Conservation (phyloP, 2,329 filamentous ascomycete genomes). For the Ophiostoma himal-ulmi region DNA sequence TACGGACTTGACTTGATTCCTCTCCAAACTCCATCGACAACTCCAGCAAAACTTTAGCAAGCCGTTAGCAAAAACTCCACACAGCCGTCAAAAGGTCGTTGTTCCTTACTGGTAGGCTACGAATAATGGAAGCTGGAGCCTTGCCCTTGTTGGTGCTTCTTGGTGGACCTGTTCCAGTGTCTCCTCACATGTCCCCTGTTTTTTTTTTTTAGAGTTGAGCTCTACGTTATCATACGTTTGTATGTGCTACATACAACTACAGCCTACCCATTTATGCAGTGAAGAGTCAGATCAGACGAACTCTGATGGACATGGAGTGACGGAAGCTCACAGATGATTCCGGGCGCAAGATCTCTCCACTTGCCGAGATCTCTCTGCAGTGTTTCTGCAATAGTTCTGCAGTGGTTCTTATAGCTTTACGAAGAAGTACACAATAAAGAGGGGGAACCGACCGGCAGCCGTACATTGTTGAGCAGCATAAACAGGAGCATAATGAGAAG, state of each 20-base stretch:
- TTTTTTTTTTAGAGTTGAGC: too few relatives aligned
- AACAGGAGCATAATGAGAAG: not conserved
- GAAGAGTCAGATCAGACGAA: not conserved
- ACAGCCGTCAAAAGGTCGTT: not conserved
- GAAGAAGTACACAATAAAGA: not conserved
- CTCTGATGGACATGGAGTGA: not conserved
- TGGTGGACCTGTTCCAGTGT: not conserved
- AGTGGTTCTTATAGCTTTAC: too few relatives aligned
- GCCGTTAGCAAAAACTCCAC: slow-evolving; percentile 5
- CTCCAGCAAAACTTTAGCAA: not conserved
- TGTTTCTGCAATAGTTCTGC: not conserved
- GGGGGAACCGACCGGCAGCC: not conserved
- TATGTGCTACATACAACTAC: not conserved
- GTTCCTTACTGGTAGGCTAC: not conserved
- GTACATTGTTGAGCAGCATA: not conserved
- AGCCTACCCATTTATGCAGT: not conserved
- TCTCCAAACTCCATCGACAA: not conserved
- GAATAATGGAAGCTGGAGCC: not conserved
- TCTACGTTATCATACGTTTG: not conserved
- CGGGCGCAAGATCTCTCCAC: not conserved
- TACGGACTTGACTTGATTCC: not conserved
- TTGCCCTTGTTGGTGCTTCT: not conserved
- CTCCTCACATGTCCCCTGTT: not conserved
- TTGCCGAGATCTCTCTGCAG: slow-evolving; percentile 5
- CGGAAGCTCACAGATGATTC: not conserved